phyloP scores from a whole-genome alignment of 1,284 basidiomycete species.

The Clitocybe nebularis region DNA sequence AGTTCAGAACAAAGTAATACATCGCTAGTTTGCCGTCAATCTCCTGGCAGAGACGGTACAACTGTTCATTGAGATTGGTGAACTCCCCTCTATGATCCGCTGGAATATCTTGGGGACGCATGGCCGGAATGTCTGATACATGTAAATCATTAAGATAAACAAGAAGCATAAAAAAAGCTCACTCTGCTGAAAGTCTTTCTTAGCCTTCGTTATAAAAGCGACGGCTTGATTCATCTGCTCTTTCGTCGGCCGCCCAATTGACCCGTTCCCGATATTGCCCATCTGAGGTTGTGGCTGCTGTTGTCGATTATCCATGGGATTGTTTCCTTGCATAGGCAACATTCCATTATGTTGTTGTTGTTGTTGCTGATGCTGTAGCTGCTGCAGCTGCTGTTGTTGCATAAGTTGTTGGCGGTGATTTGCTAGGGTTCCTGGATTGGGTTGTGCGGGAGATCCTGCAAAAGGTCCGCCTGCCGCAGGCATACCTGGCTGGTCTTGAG shows the following conservation, averaged over 20 bases:
- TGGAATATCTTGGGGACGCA: slow-evolving; percentile 36
- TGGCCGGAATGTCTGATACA: slow-evolving; percentile 24
- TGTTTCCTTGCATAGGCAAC: not conserved
- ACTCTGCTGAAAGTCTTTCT: slow-evolving; percentile 29
- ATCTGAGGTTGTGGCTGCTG: slow-evolving; percentile 8
- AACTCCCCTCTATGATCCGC: slow-evolving; percentile 51
- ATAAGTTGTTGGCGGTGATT: not conserved
- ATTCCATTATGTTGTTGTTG: slow-evolving; percentile 14
- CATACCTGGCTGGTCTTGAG: slow-evolving; percentile 11
- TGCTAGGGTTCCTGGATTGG: not conserved
- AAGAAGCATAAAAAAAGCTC: slow-evolving; percentile 20
- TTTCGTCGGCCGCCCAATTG: slow-evolving; percentile 19
- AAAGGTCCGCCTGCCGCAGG: slow-evolving; percentile 8
- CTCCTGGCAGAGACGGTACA: slow-evolving; percentile 39
- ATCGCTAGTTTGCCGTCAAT: slow-evolving; percentile 49
- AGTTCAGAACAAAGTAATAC: slow-evolving; percentile 41
- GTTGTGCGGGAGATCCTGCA: slow-evolving; percentile 2
- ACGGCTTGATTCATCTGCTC: slow-evolving; percentile 28
- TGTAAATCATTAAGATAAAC: slow-evolving; percentile 12
- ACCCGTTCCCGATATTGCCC: slow-evolving; percentile 6
- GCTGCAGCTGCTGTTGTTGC: no score
- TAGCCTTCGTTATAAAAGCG: slow-evolving; percentile 28
- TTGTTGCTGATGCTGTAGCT: slow-evolving; percentile 14
- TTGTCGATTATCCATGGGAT: slow-evolving; percentile 13
- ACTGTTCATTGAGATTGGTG: slow-evolving; percentile 43